phyloP scores from a whole-genome alignment of 2,329 filamentous ascomycete genomes.

The Xylaria sp. region DNA sequence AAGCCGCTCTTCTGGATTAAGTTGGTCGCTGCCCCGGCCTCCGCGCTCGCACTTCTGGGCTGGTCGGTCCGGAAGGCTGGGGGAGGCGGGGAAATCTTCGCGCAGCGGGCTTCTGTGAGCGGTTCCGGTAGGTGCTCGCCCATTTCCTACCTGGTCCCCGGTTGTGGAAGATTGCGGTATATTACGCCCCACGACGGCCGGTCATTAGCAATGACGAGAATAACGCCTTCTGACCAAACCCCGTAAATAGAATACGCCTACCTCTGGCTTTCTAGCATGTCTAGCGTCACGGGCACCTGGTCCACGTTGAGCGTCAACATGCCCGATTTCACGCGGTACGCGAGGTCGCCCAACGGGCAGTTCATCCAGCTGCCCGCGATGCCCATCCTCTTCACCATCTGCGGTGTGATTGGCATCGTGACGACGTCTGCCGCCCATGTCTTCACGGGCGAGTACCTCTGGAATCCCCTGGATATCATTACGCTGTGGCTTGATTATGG shows the following conservation, averaged over 20 bases:
- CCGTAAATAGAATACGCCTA: slow-evolving; percentile 58
- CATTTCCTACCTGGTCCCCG: too few relatives aligned
- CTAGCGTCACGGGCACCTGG: slow-evolving; percentile 57
- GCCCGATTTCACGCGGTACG: slow-evolving; percentile 65
- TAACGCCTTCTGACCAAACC: slow-evolving; percentile 1
- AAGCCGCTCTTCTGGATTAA: slow-evolving; percentile 63
- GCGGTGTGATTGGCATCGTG: slow-evolving; percentile 65
- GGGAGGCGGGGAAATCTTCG: slow-evolving; percentile 57
- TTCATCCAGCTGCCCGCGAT: slow-evolving; percentile 57
- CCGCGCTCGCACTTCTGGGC: slow-evolving; percentile 70
- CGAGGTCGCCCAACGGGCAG: slow-evolving; percentile 52
- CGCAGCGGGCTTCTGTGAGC: slow-evolving; percentile 46
- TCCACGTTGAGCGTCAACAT: slow-evolving; percentile 60
- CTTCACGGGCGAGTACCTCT: slow-evolving; percentile 62
- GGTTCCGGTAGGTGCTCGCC: slow-evolving; percentile 52
- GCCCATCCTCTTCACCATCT: slow-evolving; percentile 60
- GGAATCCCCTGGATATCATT: slow-evolving; percentile 62
- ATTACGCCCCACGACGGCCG: too few relatives aligned
- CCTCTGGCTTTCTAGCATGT: slow-evolving; percentile 60
- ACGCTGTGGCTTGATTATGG: slow-evolving; percentile 58
- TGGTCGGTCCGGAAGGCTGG: slow-evolving; percentile 70
- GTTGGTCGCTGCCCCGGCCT: slow-evolving; percentile 63
- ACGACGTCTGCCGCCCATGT: slow-evolving; percentile 65
- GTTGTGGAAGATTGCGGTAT: too few relatives aligned
- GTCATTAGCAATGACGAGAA: too few relatives aligned